These are phyloP conservation scores for Sordariomycetes sp. DNA, from an alignment of 2,329 filamentous ascomycete genomes.

Conservation along the genomic window DNA sequence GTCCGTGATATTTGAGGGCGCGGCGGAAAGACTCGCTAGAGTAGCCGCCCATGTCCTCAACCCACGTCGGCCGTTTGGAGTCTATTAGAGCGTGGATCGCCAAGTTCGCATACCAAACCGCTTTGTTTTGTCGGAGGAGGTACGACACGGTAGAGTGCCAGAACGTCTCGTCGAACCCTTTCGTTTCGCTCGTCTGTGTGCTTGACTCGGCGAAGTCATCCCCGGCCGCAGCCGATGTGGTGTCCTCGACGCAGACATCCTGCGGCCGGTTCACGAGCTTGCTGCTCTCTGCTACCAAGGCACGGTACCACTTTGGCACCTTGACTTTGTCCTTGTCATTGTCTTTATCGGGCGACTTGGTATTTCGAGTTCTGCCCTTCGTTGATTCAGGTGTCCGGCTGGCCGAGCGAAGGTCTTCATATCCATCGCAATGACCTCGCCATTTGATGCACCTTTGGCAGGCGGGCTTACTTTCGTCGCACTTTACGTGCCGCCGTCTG, in stretches of 20 bases:
- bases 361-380: neutral
- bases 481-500: slow-evolving; percentile 21
- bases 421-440: slow-evolving; percentile 20
- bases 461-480: slow-evolving; percentile 19
- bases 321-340: slow-evolving; percentile 1
- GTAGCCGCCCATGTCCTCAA: slow-evolving; percentile 8
- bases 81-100: slow-evolving; percentile 24
- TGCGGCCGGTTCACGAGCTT: slow-evolving; percentile 1
- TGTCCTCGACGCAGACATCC: neutral
- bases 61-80: slow-evolving; percentile 11
- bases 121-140: slow-evolving; percentile 19
- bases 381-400: neutral
- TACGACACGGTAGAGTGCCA: slow-evolving; percentile 24
- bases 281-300: slow-evolving; percentile 1
- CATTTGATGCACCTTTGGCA: slow-evolving; percentile 20
- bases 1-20: slow-evolving; percentile 22
- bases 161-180: slow-evolving; percentile 13
- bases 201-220: neutral
- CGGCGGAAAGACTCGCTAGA: slow-evolving; percentile 13
- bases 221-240: neutral
- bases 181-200: too few species aligned
- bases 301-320: slow-evolving; percentile 1
- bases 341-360: slow-evolving; percentile 1
- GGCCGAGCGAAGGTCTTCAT: slow-evolving; percentile 7
- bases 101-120: slow-evolving; percentile 25